These are phyloP conservation scores for Trametes polyzona DNA, from an alignment of 1,284 basidiomycete species.

Conservation along the genomic window DNA sequence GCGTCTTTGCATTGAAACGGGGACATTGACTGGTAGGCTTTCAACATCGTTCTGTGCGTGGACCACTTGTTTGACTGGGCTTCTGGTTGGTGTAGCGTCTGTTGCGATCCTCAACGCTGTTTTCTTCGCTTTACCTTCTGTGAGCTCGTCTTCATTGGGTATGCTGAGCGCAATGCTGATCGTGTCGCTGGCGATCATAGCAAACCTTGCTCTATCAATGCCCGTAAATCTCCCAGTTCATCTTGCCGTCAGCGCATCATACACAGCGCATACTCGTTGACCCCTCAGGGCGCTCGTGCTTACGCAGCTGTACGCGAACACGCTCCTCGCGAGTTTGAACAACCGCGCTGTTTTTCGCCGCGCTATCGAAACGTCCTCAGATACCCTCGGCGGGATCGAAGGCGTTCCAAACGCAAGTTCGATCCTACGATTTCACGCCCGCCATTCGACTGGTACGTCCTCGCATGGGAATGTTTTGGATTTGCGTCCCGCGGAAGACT, in stretches of 20 bases:
- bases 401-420: background rate
- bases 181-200: background rate
- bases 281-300: slow-evolving; percentile 10
- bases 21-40: slow-evolving; percentile 22
- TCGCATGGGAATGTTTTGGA: too few relatives aligned
- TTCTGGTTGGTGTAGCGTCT: background rate
- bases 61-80: background rate
- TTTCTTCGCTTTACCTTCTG: background rate
- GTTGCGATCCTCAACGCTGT: slow-evolving; percentile 9
- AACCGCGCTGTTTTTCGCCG: slow-evolving; percentile 11
- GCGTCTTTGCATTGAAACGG: slow-evolving; percentile 24
- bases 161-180: background rate
- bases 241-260: too few relatives aligned
- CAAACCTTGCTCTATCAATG: slow-evolving; percentile 1
- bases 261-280: too few relatives aligned
- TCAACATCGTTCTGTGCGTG: too few relatives aligned
- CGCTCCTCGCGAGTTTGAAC: slow-evolving; percentile 10
- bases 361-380: too few relatives aligned
- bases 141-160: background rate
- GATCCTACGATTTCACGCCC: too few relatives aligned
- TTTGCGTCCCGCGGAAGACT: too few relatives aligned
- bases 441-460: too few relatives aligned
- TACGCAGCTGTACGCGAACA: slow-evolving; percentile 20
- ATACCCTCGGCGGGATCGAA: too few relatives aligned
- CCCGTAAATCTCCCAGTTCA: background rate